Evolutionary conservation across 257 asterid genomes (phyloP).

Genomic region (Lycium barbarum): DNA sequence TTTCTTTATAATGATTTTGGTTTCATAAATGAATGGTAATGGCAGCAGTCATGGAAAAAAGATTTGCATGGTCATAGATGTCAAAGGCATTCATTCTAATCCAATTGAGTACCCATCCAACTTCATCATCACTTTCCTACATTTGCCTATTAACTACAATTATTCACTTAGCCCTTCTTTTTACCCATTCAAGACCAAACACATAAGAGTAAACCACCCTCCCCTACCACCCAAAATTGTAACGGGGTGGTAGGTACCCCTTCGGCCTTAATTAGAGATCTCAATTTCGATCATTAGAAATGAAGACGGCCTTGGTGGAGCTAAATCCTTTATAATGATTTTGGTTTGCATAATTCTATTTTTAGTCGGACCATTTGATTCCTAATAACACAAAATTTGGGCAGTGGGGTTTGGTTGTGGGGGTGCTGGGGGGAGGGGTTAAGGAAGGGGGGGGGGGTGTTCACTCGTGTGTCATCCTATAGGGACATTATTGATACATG

Average conservation of each 20-base stretch:
- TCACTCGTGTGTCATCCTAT: slow-evolving; percentile 33
- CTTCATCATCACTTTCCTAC: slow-evolving; percentile 31
- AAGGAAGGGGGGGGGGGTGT: not conserved
- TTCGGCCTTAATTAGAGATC: not conserved
- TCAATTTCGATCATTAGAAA: not conserved
- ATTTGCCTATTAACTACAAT: slow-evolving; percentile 53
- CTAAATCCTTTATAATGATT: no score
- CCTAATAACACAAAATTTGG: no score
- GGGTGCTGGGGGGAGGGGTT: not conserved
- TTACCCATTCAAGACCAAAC: slow-evolving; percentile 24
- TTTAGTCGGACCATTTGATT: no score
- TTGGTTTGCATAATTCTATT: no score
- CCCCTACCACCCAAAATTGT: not conserved
- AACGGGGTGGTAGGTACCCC: not conserved
- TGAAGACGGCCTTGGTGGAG: not conserved
- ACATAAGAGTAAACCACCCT: not conserved
- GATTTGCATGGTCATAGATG: slow-evolving; percentile 59
- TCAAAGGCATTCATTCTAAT: slow-evolving; percentile 45
- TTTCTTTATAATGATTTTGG: slow-evolving; percentile 52
- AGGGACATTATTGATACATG: slow-evolving; percentile 57
- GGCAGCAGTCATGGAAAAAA: slow-evolving; percentile 50
- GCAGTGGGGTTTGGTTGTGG: no score
- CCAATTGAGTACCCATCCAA: slow-evolving; percentile 38
- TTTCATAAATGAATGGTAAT: slow-evolving; percentile 54
- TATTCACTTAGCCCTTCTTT: slow-evolving; percentile 48